Conservation (phyloP, 805 yeast species). For the Saturnispora dispora region DNA sequence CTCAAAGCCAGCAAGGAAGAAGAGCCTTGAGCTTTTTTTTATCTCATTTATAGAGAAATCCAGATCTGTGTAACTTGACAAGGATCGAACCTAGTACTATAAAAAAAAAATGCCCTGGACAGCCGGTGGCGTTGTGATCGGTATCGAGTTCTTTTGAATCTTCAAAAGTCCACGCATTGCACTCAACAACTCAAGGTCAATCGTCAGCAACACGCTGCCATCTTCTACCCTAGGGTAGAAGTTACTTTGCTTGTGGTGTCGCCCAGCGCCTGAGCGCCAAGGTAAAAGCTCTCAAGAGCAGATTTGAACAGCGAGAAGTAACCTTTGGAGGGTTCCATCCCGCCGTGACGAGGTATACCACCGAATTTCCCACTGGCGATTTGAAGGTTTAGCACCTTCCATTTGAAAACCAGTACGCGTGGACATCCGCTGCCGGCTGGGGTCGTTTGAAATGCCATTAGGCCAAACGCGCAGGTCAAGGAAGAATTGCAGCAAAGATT, state of each 20-base stretch:
- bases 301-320: conserved; percentile 8
- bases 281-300: conserved; percentile 31
- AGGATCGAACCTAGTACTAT: conserved; percentile 1
- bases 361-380: conserved; percentile 36
- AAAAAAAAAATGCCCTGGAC: conserved; percentile 5
- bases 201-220: conserved; percentile 33
- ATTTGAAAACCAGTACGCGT: conserved; percentile 30
- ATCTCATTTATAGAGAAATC: neutral
- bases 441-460: conserved; percentile 10
- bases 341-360: conserved; percentile 21
- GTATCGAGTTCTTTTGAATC: conserved; percentile 30
- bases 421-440: conserved; percentile 20
- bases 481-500: neutral
- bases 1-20: neutral
- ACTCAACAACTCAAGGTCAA: conserved; percentile 31
- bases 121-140: conserved; percentile 26
- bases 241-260: conserved; percentile 28
- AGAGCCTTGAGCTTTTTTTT: neutral
- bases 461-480: conserved; percentile 11
- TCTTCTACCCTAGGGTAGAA: conserved; percentile 11
- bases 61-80: neutral
- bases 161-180: conserved; percentile 28
- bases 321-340: neutral
- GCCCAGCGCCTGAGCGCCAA: conserved; percentile 33
- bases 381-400: conserved; percentile 10